Percentiles rank a stretch among this genome's conserved stretches.
These are phyloP conservation scores for Aspergillus egyptiacus DNA, from an alignment of 495 filamentous ascomycete species.

Conservation along the genomic window DNA sequence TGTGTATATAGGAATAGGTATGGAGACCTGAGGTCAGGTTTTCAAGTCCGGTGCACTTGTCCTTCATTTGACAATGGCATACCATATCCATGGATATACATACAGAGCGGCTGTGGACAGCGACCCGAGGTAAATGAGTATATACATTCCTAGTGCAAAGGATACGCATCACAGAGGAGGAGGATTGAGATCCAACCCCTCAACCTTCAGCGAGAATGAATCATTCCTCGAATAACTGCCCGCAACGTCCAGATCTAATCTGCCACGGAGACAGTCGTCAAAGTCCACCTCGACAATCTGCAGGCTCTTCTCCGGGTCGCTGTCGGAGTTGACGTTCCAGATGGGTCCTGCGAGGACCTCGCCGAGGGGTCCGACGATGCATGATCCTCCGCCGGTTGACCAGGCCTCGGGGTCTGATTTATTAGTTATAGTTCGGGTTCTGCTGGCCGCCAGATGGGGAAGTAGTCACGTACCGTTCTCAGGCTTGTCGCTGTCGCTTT, in stretches of 20 bases:
- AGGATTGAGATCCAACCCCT: constrained; percentile 68
- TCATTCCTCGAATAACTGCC: constrained; percentile 80
- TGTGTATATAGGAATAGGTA: too few species aligned
- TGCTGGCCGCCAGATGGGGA: background rate
- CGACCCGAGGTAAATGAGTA: too few species aligned
- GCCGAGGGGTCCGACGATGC: constrained; percentile 74
- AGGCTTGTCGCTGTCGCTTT: constrained; percentile 11
- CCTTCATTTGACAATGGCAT: too few species aligned
- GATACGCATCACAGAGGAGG: constrained; percentile 45
- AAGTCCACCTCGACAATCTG: constrained; percentile 45
- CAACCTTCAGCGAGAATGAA: constrained; percentile 70
- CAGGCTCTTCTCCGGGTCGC: constrained; percentile 28
- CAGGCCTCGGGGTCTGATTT: background rate
- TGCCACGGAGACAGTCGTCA: constrained; percentile 57
- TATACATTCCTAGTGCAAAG: too few species aligned
- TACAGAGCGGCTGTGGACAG: too few species aligned
- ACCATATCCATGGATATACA: too few species aligned
- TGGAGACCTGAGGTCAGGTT: too few species aligned
- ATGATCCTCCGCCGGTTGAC: constrained; percentile 63
- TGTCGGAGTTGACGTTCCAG: constrained; percentile 63
- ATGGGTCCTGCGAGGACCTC: constrained; percentile 72
- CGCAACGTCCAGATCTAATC: constrained; percentile 63
- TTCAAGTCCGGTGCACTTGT: too few species aligned
- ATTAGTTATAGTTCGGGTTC: too few species aligned
- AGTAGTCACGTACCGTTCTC: constrained; percentile 5